Percentiles rank a stretch among this genome's conserved stretches.
Conservation (phyloP, 495 filamentous ascomycete genomes). For the Aspergillus sclerotiicarbonarius region DNA sequence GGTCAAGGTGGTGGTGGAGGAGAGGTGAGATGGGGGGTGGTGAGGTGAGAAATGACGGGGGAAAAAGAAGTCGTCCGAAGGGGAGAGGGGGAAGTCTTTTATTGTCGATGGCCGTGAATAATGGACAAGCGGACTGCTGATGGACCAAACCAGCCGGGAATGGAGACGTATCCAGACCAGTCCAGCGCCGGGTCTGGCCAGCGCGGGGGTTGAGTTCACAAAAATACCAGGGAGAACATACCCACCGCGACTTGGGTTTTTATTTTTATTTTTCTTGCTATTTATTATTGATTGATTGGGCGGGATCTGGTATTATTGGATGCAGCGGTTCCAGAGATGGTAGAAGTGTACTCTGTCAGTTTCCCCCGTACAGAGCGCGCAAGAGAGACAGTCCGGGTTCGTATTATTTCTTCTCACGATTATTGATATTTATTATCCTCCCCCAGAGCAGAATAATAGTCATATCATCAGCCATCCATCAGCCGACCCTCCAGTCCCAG, state of each 20-base stretch:
- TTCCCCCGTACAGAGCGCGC: no score
- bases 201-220: constrained; percentile 19
- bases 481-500: no score
- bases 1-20: not conserved
- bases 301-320: no score
- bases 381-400: no score
- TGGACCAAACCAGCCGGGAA: constrained; percentile 16
- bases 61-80: constrained; percentile 4
- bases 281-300: no score
- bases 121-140: constrained; percentile 1
- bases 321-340: no score
- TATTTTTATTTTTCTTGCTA: no score
- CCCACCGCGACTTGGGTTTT: not conserved
- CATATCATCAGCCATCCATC: no score
- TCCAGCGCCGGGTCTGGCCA: constrained; percentile 25
- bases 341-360: no score
- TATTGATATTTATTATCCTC: no score
- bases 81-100: not conserved
- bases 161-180: constrained; percentile 22
- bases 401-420: no score
- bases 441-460: no score
- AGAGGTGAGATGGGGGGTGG: not conserved
- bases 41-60: not conserved
- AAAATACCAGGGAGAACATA: constrained; percentile 5
- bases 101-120: not conserved